A percentile compares a stretch with the other conserved stretches of the same genome.
These are phyloP conservation scores for Avena insularis DNA, from an alignment of 176 grass and related monocot species.

Conservation along the genomic window DNA sequence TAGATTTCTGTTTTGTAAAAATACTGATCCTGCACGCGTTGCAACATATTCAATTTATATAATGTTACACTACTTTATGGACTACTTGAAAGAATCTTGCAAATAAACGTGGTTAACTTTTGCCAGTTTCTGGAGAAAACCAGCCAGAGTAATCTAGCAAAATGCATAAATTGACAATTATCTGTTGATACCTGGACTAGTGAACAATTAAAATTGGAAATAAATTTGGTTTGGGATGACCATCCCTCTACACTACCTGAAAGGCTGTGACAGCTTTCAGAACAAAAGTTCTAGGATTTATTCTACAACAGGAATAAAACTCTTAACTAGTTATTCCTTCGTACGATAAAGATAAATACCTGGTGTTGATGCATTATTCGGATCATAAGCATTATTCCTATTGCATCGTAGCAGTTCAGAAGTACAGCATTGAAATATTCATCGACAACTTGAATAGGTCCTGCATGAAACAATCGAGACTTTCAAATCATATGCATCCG, in stretches of 20 bases:
- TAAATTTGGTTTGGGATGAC: background rate
- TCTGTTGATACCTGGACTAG: background rate
- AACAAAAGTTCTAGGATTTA: slow-evolving; percentile 25
- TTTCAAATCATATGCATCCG: background rate
- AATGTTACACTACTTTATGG: slow-evolving; percentile 5
- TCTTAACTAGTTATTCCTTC: slow-evolving; percentile 18
- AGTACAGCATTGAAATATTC: slow-evolving; percentile 91
- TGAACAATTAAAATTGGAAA: slow-evolving; percentile 5
- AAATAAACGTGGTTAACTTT: background rate
- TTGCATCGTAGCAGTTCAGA: slow-evolving; percentile 90
- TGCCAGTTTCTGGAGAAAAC: slow-evolving; percentile 6
- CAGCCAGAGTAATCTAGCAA: slow-evolving; percentile 11
- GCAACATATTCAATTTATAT: slow-evolving; percentile 19
- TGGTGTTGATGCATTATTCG: slow-evolving; percentile 99
- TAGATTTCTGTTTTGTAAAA: slow-evolving; percentile 30
- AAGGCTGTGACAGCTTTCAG: slow-evolving; percentile 11
- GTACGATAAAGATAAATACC: slow-evolving; percentile 58
- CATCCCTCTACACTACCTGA: background rate
- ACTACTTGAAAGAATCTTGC: slow-evolving; percentile 11
- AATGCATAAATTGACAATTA: slow-evolving; percentile 15
- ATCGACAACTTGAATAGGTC: slow-evolving; percentile 97
- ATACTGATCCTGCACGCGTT: background rate
- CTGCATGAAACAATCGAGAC: slow-evolving; percentile 50
- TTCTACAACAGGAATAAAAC: slow-evolving; percentile 26
- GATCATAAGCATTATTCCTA: slow-evolving; percentile 99